Base-by-base conservation (phyloP, 768 basidiomycete genomes). In the Pleurotus ostreatus region DNA sequence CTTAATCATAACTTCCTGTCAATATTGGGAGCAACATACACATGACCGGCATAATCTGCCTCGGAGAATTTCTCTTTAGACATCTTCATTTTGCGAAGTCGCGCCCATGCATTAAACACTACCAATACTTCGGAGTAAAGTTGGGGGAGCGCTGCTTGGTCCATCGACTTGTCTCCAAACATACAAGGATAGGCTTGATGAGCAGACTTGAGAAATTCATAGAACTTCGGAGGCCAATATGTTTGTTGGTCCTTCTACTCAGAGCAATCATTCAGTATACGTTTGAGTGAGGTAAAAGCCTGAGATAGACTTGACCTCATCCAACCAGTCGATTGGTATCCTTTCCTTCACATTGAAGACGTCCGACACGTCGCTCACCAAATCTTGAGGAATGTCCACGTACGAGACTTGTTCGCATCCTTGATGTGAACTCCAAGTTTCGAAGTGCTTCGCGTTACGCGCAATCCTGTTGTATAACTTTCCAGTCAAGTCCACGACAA, bases 31-130 rank as follows among this genome's bases (percentile, higher is more conserved):
- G 37, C 25, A 49, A 66, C 79, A 48, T 64, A 84, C 79, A 83
- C 80, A 49, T 78, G 79, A n/a, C 75, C 74, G 13, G 73, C 79
- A 56, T 74, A 81, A 58, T 82, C 82, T 1, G 81, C 78, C 59
- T 84, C 82, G 2, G 78, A 80, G 68, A 74, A 77, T 61, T 71
- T 80, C 52, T 79, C 75, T 16, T 71, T 72, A 4, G 73, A 72
- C 4, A 65, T 64, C n/a, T 66, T 72, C 78, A 82, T 80, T 55
- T 64, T 66, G 7, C 65, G 62, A 5, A 81, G 67, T 38, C 70
- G 71, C 23, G 71, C 68, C 79, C 80, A 83, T 13, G 78, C 76
- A 3, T 67, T 65, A 49, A 72, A 76, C 7, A 81, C 77, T 4
- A 59, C 63, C 23, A 68, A 65, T 25, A 82, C 59, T 25, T 75